Evolutionary conservation across 441 rosid species (phyloP).

Genomic region (Corymbia citriodora): DNA sequence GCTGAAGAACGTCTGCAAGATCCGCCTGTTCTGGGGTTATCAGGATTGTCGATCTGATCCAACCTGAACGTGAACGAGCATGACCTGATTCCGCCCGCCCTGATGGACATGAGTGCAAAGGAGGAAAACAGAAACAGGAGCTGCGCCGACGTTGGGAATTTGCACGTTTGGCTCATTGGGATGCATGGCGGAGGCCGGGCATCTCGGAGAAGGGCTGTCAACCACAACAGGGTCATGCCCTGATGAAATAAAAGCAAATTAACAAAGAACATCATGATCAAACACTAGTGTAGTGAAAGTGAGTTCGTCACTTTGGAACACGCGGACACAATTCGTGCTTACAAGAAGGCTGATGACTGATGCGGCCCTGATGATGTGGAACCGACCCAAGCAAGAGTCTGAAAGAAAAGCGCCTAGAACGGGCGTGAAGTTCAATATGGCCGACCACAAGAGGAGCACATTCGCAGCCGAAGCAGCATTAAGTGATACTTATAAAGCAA

Average conservation of each 20-base stretch:
- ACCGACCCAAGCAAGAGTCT: slow-evolving; percentile 47
- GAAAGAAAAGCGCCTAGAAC: slow-evolving; percentile 40
- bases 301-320: neutral
- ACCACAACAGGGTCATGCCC: slow-evolving; percentile 42
- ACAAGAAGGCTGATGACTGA: slow-evolving; percentile 27
- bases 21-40: slow-evolving; percentile 23
- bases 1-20: slow-evolving; percentile 39
- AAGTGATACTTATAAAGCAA: slow-evolving; percentile 26
- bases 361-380: slow-evolving; percentile 27
- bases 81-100: slow-evolving; percentile 51
- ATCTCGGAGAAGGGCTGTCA: slow-evolving; percentile 28
- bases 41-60: slow-evolving; percentile 30
- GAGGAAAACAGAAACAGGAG: slow-evolving; percentile 22
- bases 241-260: slow-evolving; percentile 4
- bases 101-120: slow-evolving; percentile 34
- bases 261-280: neutral
- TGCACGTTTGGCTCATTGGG: slow-evolving; percentile 2
- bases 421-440: slow-evolving; percentile 29
- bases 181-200: slow-evolving; percentile 33
- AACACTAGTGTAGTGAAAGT: neutral
- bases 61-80: slow-evolving; percentile 52
- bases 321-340: neutral
- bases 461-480: slow-evolving; percentile 19
- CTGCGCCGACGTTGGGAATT: slow-evolving; percentile 13
- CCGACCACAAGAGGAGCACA: slow-evolving; percentile 37